Conservation (phyloP, 1,284 basidiomycete genomes). For the Pisolithus thermaeus region DNA sequence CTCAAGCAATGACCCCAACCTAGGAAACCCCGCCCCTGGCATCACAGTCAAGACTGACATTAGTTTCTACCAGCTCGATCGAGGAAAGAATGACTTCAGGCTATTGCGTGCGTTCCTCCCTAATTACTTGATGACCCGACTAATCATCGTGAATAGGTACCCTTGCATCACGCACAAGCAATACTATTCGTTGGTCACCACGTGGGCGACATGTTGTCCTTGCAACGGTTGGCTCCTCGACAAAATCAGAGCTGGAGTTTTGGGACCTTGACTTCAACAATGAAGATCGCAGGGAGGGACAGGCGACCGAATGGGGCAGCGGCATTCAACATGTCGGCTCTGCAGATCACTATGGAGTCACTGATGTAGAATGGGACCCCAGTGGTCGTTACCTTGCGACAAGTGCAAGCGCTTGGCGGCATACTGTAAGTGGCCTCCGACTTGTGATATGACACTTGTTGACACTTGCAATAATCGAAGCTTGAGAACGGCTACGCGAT, state of each 20-base stretch:
- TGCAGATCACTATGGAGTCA: constrained; percentile 97
- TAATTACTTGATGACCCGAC: constrained; percentile 4
- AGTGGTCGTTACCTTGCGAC: constrained; percentile 92
- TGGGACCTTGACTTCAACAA: constrained; percentile 95
- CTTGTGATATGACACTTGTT: constrained; percentile 1
- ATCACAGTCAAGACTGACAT: constrained; percentile 95
- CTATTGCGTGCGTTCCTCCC: constrained; percentile 60
- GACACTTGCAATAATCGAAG: constrained; percentile 35
- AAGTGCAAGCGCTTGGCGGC: constrained; percentile 92
- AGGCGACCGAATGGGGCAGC: constrained; percentile 72
- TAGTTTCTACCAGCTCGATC: constrained; percentile 94
- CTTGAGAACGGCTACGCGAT: constrained; percentile 95
- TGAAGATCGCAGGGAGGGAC: constrained; percentile 68
- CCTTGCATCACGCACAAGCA: constrained; percentile 83
- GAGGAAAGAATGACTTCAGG: constrained; percentile 92
- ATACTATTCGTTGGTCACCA: constrained; percentile 97
- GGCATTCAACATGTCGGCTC: constrained; percentile 84
- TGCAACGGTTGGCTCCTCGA: constrained; percentile 91
- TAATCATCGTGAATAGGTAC: constrained; percentile 45
- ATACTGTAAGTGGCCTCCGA: constrained; percentile 55
- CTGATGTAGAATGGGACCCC: constrained; percentile 98
- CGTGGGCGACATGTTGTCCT: constrained; percentile 94
- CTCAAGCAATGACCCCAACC: constrained; percentile 90
- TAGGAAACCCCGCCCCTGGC: constrained; percentile 84
- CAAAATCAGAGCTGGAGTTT: constrained; percentile 97